Evolutionary conservation across 2,329 filamentous ascomycete species (phyloP).

Genomic region (Torrubiellomyces zombiae): DNA sequence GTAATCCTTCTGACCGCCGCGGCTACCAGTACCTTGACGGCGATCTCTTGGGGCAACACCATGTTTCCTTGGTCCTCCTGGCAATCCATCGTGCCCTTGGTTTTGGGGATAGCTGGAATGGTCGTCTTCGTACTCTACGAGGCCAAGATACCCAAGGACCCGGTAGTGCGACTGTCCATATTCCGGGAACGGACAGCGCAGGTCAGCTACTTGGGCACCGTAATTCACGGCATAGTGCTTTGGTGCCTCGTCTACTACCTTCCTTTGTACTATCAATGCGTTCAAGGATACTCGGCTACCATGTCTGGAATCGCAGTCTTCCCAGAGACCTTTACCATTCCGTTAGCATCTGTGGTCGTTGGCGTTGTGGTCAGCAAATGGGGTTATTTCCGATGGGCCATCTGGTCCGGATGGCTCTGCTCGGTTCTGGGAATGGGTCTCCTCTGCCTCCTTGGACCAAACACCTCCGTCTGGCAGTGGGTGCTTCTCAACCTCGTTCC

Average conservation of each 20-base stretch:
- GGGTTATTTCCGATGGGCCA: not conserved
- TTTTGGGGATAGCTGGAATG: constrained; percentile 16
- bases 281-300: not conserved
- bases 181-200: not conserved
- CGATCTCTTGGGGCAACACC: constrained; percentile 26
- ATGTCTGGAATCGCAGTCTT: not conserved
- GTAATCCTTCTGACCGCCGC: constrained; percentile 22
- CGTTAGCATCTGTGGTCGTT: not conserved
- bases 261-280: not conserved
- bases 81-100: constrained; percentile 22
- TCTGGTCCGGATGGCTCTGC: not conserved
- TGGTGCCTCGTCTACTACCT: not conserved
- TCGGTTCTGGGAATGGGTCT: not conserved
- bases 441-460: not conserved
- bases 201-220: not conserved
- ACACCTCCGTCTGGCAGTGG: not conserved
- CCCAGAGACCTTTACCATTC: not conserved
- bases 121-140: constrained; percentile 3
- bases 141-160: not conserved
- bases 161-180: too few relatives aligned
- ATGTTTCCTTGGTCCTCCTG: constrained; percentile 22
- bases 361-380: not conserved
- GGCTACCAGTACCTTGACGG: constrained; percentile 20
- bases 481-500: not conserved
- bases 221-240: not conserved